Conservation (phyloP, 495 filamentous ascomycete species). For the Coniosporium apollinis region DNA sequence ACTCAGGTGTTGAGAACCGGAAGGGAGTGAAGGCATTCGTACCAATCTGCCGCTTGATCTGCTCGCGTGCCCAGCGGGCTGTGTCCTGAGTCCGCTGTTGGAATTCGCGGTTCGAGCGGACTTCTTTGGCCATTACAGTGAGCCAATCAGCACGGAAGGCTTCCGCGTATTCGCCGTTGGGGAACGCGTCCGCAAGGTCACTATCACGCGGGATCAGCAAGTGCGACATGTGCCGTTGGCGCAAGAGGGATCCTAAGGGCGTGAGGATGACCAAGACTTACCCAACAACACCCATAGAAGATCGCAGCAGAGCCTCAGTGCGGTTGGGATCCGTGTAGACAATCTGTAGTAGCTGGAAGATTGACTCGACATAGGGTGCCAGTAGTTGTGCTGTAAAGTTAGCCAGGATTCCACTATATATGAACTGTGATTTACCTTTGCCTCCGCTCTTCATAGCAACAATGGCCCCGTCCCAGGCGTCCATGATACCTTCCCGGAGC, state of each 20-base stretch:
- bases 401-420: conserved; percentile 2
- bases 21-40: too few relatives aligned
- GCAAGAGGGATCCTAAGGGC: background rate
- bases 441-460: conserved; percentile 70
- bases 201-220: conserved; percentile 34
- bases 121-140: conserved; percentile 70
- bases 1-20: too few relatives aligned
- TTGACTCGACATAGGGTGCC: conserved; percentile 61
- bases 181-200: conserved; percentile 87
- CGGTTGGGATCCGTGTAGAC: conserved; percentile 69
- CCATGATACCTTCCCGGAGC: conserved; percentile 92
- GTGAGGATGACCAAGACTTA: conserved; percentile 29
- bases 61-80: conserved; percentile 91
- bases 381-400: conserved; percentile 43
- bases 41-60: conserved; percentile 80
- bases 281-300: conserved; percentile 93
- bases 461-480: conserved; percentile 94
- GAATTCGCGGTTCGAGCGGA: conserved; percentile 70
- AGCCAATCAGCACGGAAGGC: conserved; percentile 88
- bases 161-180: conserved; percentile 65
- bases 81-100: conserved; percentile 72
- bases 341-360: conserved; percentile 75
- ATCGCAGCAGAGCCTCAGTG: conserved; percentile 79
- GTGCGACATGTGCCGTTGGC: background rate
- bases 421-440: conserved; percentile 40